These are phyloP conservation scores for Echinochloa phyllopogon DNA, from an alignment of 176 grass and related monocot species.

Conservation along the genomic window DNA sequence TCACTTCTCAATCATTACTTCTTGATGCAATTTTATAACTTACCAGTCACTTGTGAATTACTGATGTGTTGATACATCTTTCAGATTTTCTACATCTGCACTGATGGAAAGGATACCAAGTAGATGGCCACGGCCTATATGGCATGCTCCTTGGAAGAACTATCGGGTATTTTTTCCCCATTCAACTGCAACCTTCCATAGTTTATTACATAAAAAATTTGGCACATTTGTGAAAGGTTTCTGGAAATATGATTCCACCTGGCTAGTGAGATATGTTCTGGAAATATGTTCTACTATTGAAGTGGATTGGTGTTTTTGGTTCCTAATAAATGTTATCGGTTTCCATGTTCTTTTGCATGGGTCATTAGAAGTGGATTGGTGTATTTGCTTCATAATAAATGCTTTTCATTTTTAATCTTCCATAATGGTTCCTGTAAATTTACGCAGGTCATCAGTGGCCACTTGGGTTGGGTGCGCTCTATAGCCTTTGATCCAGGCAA, in stretches of 20 bases:
- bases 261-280: not conserved
- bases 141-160: slow-evolving; percentile 99
- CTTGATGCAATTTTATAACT: not conserved
- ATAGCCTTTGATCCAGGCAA: slow-evolving; percentile 96
- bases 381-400: not conserved
- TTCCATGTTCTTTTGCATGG: not conserved
- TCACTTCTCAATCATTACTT: not conserved
- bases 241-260: not conserved
- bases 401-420: not conserved
- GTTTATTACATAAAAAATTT: slow-evolving; percentile 23
- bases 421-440: slow-evolving; percentile 14
- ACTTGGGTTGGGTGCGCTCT: slow-evolving; percentile 94
- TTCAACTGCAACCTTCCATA: not conserved
- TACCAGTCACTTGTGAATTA: not conserved
- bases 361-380: slow-evolving; percentile 3
- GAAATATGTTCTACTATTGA: slow-evolving; percentile 6
- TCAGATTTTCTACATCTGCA: slow-evolving; percentile 86
- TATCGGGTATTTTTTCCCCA: slow-evolving; percentile 66
- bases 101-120: slow-evolving; percentile 94
- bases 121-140: slow-evolving; percentile 91
- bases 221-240: not conserved
- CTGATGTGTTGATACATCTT: slow-evolving; percentile 32
- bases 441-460: slow-evolving; percentile 94
- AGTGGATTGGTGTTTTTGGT: too few species aligned
- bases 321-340: not conserved